Evolutionary conservation across 371 early-diverging fungal genomes (phyloP), one percentile per base, ranked within the genome.

Genomic region (Encephalitozoon cuniculi): DNA sequence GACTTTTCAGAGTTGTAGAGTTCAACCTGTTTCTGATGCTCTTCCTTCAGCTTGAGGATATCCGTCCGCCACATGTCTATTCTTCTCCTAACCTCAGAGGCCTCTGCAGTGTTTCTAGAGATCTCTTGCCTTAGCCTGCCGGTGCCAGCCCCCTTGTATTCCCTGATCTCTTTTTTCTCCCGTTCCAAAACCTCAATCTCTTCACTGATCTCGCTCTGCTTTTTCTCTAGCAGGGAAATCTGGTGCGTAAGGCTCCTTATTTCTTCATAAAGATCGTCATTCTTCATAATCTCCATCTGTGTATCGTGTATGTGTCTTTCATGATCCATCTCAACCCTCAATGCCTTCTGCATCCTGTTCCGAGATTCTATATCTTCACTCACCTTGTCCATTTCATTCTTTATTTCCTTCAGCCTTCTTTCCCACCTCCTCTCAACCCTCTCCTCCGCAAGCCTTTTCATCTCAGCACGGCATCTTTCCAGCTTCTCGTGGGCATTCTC

Each of bases 401-500:
- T 34, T 25, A 53, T 7, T 23, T 41, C 55, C 40, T 76, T 55
- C 25, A 68, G 28, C 59, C 25, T 46, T 12, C 1, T 49, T 26
- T 26, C 46, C 12, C 51, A 44, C 21, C 44, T 64, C 44, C 23
- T 34, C 15, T 59, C 40, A 63, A 9, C 28, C 28, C 44, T 74
- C 37, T 68, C 46, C 26, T 66, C n/a, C 32, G 28, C 21, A 1
- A 67, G 18, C 12, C 15, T 37, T 23, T 66, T 44, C 32, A 68
- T 41, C 32, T 75, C 68, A n/a, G 9, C 15, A 39, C 52, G 28
- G 34, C 32, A 59, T 15, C 53, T 53, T 37, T 74, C 65, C 9
- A 53, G 26, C 26, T 74, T 74, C 30, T 55, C 28, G 7, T n/a
- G 28, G n/a, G 55, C 64, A 43, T 79, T 76, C 64, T 83, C 83